Evolutionary conservation across 805 yeast species (phyloP).

Genomic region (Cyberlindnera bimundalis): DNA sequence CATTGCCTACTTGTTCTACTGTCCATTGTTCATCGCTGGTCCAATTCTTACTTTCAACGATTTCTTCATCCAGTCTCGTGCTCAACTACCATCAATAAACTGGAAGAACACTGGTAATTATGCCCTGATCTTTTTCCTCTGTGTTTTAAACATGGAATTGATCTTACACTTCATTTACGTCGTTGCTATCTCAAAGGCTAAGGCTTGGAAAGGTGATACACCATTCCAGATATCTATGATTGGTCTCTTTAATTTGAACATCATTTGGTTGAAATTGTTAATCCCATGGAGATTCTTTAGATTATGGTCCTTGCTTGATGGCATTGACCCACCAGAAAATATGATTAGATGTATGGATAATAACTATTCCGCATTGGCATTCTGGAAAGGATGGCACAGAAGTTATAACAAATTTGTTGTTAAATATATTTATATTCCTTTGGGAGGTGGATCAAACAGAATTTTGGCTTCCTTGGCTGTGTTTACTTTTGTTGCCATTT

Average conservation of each 20-base stretch:
- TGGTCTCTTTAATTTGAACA: conserved; percentile 83
- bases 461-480: conserved; percentile 77
- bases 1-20: conserved; percentile 71
- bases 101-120: conserved; percentile 52
- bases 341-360: conserved; percentile 96
- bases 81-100: conserved; percentile 57
- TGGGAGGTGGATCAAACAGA: conserved; percentile 78
- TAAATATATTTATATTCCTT: conserved; percentile 84
- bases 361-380: conserved; percentile 88
- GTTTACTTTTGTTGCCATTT: conserved; percentile 91
- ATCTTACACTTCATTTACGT: conserved; percentile 86
- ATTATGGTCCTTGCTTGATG: conserved; percentile 89
- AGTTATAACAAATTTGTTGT: conserved; percentile 88
- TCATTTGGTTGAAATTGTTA: conserved; percentile 88
- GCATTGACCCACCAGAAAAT: conserved; percentile 95
- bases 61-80: conserved; percentile 78
- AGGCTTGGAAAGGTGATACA: conserved; percentile 85
- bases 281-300: conserved; percentile 97
- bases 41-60: conserved; percentile 94
- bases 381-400: conserved; percentile 99
- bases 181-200: conserved; percentile 84
- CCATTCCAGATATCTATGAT: conserved; percentile 95
- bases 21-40: conserved; percentile 93
- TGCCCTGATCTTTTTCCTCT: conserved; percentile 63
- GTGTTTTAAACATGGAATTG: conserved; percentile 86